Percentiles rank a stretch among this genome's conserved stretches.
Evolutionary conservation across 2,329 filamentous ascomycete genomes (phyloP).

Genomic region (Botrytis cinerea): DNA sequence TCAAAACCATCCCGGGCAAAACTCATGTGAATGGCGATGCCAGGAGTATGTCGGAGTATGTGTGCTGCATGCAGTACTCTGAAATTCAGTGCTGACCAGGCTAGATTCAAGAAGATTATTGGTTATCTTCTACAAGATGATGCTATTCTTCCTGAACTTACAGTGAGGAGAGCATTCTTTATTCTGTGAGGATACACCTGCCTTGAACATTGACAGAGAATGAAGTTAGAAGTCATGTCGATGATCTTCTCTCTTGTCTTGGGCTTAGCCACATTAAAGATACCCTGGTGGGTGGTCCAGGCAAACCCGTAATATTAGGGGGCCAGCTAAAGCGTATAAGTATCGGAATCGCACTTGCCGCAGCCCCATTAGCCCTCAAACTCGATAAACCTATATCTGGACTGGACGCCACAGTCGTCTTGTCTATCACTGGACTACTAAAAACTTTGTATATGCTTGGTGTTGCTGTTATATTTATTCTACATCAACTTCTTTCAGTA

Average conservation of each 20-base stretch:
- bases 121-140: conserved; percentile 1
- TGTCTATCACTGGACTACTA: not conserved
- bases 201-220: not conserved
- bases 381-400: conserved; percentile 9
- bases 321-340: conserved; percentile 6
- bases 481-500: not conserved
- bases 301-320: not conserved
- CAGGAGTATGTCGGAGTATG: not conserved
- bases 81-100: not conserved
- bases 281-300: not conserved
- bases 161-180: not conserved
- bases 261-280: not conserved
- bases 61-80: not conserved
- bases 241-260: conserved; percentile 7
- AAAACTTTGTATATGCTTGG: conserved; percentile 11
- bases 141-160: not conserved
- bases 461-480: not conserved
- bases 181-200: conserved; percentile 9
- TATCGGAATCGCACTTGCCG: conserved; percentile 6
- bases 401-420: not conserved
- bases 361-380: not conserved
- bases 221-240: not conserved
- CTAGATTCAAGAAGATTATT: conserved; percentile 1
- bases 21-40: conserved; percentile 6
- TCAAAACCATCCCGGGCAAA: not conserved